Evolutionary conservation across 306 rosid species (phyloP), one percentile per base, ranked within the genome.

Genomic region (Prunus salicina): DNA sequence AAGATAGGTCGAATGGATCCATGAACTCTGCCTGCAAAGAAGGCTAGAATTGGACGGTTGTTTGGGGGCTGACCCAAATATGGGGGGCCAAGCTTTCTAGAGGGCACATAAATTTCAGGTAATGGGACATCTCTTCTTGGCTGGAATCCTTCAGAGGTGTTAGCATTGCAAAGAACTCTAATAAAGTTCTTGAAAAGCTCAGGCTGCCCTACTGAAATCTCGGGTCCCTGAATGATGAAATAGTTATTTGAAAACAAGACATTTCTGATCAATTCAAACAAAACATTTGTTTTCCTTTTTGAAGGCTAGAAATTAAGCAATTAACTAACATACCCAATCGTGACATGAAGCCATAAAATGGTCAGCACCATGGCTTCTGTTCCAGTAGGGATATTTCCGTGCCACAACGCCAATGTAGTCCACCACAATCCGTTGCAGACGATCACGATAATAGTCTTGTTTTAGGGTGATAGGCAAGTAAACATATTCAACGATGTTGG

Each of bases 161-260:
- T 93, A 51, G 97, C 98, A 71, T 93, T 93, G 86, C 96, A 91
- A 0, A 91, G 81, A 30, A 81, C 92, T 45, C 92, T 85, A 4
- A 88, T 83, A 81, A 93, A 84, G 84, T 88, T 71, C 46, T 84
- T 80, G 78, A 77, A 93, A 49, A 93, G 82, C 43, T 87, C 20
- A 0, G 89, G 87, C 41, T 84, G 78, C 4, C 87, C 93, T 50
- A 47, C 61, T 53, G 98, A 91, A 19, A 89, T 28, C 30, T 71
- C 75, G 9, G 96, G 93, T 74, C 88, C 98, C 96, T 91, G 70
- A 62, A 62, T 27, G 28, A 62, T 62, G 20, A 12, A 8, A 47
- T 11, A 3, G 15, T 47, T 11, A 47, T 47, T 49, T 49, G 16
- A 49, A 11, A 49, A 49, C 13, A 49, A 49, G 52, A 38, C 9